Conservation (phyloP, 257 asterid genomes). For the Nicotiana tabacum region DNA sequence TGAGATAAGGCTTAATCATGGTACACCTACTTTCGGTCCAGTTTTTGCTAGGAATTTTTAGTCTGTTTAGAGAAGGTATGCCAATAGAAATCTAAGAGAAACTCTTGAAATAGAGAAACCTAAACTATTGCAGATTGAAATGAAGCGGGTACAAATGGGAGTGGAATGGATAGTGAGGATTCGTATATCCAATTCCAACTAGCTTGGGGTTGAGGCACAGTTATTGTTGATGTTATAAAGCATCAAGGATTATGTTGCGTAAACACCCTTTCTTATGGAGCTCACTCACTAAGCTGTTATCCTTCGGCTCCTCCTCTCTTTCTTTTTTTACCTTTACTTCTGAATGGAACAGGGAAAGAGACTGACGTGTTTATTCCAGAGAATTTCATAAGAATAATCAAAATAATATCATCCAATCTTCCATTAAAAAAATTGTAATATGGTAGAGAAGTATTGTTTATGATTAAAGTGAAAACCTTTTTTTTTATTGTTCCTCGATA, state of each 20-base stretch:
- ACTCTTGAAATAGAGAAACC: neutral
- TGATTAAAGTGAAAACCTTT: too few species aligned
- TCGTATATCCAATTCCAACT: neutral
- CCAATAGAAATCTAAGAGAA: neutral
- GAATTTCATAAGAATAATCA: neutral
- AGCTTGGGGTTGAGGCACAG: neutral
- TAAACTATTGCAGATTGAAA: neutral
- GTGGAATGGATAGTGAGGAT: neutral
- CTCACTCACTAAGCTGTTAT: neutral
- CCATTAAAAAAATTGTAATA: too few species aligned
- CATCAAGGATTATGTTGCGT: neutral
- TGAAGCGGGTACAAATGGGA: neutral
- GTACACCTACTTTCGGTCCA: neutral
- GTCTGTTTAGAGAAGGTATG: neutral
- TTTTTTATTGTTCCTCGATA: too few species aligned
- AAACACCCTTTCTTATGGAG: neutral
- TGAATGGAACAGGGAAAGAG: neutral
- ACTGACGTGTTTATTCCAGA: neutral
- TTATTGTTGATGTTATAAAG: neutral
- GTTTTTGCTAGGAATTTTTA: neutral
- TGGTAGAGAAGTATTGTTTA: too few species aligned
- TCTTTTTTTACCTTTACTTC: neutral
- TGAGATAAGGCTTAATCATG: neutral
- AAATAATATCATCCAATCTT: neutral
- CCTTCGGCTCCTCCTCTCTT: neutral